Evolutionary conservation across 2,329 filamentous ascomycete species (phyloP), one percentile per base, ranked within the genome.

Genomic region (Pestalotiopsis sp.): DNA sequence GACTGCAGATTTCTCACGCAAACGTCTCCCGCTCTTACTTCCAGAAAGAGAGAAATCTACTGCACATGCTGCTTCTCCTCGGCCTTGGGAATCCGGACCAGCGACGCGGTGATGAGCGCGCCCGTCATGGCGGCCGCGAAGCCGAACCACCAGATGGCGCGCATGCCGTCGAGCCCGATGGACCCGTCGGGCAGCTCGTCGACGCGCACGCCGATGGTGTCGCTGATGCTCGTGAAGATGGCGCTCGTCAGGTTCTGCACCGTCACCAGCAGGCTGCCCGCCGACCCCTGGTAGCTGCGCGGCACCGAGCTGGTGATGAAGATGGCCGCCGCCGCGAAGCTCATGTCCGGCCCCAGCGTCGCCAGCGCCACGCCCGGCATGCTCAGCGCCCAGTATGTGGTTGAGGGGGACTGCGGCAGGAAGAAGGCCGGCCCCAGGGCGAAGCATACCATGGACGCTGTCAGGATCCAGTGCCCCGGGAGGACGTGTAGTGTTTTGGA

Each of bases 261-360:
- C 26, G 81, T 84, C 1, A 84, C 81, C 4, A 84, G 72, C 68
- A 84, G 68, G 66, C 81, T 83, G 0, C 81, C 82, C 0, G 82
- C 82, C 11, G 78, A 79, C 3, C 81, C 82, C 68, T 84, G 82
- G 65, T 84, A 84, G 1, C 78, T 81, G n/a, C 81, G 71, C 1
- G 81, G 78, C 4, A 84, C 82, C 62, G 78, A 82, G 11, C 77
- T 80, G 0, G 82, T 84, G 68, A 84, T 83, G 73, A 84, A 84
- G 58, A 84, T 84, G n/a, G 80, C 80, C 0, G 82, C 82, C 0
- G 82, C 82, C 0, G 82, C 82, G 68, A 84, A 84, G 35, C 80
- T 80, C 64, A 84, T 74, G 60, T 84, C 82, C 0, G 82, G 82
- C 0, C 82, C 82, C 59, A 84, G 84, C 0, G 82, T 83, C 0